Percentiles rank a stretch among this genome's conserved stretches.
Evolutionary conservation across 2,329 filamentous ascomycete genomes (phyloP).

Genomic region (Claviceps fusiformis): DNA sequence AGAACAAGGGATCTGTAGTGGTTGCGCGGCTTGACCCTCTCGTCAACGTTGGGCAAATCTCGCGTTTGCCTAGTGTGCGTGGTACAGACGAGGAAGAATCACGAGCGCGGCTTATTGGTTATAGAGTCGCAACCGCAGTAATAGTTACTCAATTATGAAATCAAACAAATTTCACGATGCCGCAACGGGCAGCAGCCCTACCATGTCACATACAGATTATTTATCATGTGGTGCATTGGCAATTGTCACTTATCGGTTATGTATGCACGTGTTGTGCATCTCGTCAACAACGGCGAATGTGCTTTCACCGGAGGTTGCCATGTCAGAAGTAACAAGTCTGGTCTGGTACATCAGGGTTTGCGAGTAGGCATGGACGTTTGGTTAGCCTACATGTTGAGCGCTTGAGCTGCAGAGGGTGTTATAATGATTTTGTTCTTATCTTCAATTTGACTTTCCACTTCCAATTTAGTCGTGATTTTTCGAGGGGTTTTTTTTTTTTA

Average conservation of each 20-base stretch:
- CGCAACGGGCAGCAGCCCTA: neutral
- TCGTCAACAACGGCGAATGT: neutral
- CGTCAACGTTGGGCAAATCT: slow-evolving; percentile 1
- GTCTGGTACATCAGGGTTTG: neutral
- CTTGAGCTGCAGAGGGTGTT: neutral
- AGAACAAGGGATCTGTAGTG: neutral
- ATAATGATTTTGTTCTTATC: too few species aligned
- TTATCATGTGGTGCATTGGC: neutral
- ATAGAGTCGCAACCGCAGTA: neutral
- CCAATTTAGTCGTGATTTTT: neutral
- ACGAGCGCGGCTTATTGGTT: neutral
- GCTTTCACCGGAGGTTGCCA: neutral
- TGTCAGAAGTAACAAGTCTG: neutral
- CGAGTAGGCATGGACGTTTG: neutral
- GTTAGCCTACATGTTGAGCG: neutral
- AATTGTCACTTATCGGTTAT: neutral
- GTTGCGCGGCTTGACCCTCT: neutral
- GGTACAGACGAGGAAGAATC: neutral
- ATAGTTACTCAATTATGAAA: slow-evolving; percentile 1
- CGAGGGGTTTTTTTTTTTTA: neutral
- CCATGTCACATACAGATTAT: neutral
- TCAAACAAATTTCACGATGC: neutral
- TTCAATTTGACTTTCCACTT: neutral
- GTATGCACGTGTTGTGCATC: neutral
- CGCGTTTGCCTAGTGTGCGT: neutral